A percentile compares a stretch with the other conserved stretches of the same genome.
phyloP scores from a whole-genome alignment of 2,329 filamentous ascomycete genomes.

The Pyricularia sp. region DNA sequence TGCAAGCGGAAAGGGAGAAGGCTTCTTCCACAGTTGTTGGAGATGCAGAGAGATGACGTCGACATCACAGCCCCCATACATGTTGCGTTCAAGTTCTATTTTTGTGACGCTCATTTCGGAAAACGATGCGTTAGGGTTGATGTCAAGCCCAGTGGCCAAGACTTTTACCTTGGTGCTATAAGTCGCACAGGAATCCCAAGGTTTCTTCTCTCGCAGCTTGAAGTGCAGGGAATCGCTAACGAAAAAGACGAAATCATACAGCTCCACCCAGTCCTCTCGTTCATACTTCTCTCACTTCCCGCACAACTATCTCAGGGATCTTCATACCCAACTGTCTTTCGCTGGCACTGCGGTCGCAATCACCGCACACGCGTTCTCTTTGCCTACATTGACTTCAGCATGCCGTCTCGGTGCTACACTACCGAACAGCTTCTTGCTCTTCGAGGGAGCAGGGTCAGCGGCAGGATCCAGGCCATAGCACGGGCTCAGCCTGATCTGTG shows the following conservation, averaged over 20 bases:
- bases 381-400: slow-evolving; percentile 8
- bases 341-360: slow-evolving; percentile 6
- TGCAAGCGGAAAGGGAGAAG: slow-evolving; percentile 7
- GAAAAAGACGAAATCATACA: neutral
- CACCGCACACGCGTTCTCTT: slow-evolving; percentile 9
- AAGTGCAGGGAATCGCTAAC: slow-evolving; percentile 10
- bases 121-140: neutral
- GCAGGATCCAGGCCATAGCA: neutral
- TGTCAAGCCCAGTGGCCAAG: neutral
- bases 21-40: slow-evolving; percentile 6
- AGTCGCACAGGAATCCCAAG: slow-evolving; percentile 4
- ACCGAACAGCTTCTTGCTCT: slow-evolving; percentile 10
- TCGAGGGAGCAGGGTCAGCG: slow-evolving; percentile 3
- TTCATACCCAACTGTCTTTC: slow-evolving; percentile 7
- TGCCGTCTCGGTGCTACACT: slow-evolving; percentile 9
- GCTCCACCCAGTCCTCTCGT: slow-evolving; percentile 8
- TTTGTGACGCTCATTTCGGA: slow-evolving; percentile 7
- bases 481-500: neutral
- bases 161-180: neutral
- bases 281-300: slow-evolving; percentile 9
- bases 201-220: slow-evolving; percentile 10
- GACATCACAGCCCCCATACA: slow-evolving; percentile 8
- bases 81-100: slow-evolving; percentile 5
- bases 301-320: neutral
- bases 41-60: slow-evolving; percentile 6